phyloP scores from a whole-genome alignment of 768 basidiomycete species.

The Pleurotus sapidus region DNA sequence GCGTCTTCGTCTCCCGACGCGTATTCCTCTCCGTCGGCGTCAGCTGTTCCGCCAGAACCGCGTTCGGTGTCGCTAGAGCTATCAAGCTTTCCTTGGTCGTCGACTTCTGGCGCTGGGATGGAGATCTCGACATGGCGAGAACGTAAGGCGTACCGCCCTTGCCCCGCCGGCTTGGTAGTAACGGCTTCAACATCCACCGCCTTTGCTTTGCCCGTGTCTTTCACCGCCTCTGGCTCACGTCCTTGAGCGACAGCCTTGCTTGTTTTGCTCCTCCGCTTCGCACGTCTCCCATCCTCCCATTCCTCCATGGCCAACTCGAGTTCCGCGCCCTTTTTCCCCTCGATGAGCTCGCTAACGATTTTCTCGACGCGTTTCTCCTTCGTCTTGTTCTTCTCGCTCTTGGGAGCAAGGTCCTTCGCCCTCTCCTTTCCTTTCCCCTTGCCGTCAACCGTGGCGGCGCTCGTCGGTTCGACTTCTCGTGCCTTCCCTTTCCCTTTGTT shows the following conservation, averaged over 20 bases:
- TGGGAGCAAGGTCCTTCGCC: background rate
- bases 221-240: no score
- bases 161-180: no score
- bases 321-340: slow-evolving; percentile 63
- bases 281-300: slow-evolving; percentile 39
- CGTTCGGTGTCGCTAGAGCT: background rate
- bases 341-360: slow-evolving; percentile 64
- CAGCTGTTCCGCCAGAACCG: slow-evolving; percentile 2
- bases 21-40: slow-evolving; percentile 4
- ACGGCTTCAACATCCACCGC: background rate
- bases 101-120: background rate
- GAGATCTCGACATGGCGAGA: background rate
- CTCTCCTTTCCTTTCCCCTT: slow-evolving; percentile 7
- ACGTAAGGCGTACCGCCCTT: background rate
- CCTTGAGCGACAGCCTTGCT: background rate
- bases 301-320: slow-evolving; percentile 62
- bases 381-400: background rate
- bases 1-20: slow-evolving; percentile 1
- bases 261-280: background rate
- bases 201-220: no score
- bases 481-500: slow-evolving; percentile 18
- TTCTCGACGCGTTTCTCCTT: slow-evolving; percentile 56
- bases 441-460: slow-evolving; percentile 11
- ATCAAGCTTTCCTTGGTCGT: background rate
- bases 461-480: slow-evolving; percentile 16